Percentiles rank a stretch among this genome's conserved stretches.
Conservation (phyloP, 2,329 filamentous ascomycete genomes). For the Immersiporthe knoxdaviesiana region DNA sequence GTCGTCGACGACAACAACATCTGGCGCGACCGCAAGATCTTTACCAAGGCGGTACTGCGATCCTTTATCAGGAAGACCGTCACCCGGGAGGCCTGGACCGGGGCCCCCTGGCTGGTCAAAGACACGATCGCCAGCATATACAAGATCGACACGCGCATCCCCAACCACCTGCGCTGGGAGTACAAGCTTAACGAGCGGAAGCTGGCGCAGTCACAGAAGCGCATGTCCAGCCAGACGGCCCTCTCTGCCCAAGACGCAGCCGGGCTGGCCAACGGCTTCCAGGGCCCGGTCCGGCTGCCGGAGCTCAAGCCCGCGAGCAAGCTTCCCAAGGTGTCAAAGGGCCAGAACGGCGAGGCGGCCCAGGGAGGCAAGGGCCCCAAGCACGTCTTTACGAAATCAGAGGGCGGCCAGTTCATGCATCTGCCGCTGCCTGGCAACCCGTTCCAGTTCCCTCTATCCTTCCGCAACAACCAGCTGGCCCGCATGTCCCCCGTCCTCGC, state of each 20-base stretch:
- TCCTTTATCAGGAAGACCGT: constrained; percentile 96
- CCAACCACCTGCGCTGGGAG: constrained; percentile 79
- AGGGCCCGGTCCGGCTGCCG: constrained; percentile 63
- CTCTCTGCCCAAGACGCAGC: constrained; percentile 48
- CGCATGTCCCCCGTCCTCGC: constrained; percentile 43
- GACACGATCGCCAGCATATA: constrained; percentile 80
- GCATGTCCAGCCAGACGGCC: constrained; percentile 44
- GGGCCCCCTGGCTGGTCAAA: constrained; percentile 96
- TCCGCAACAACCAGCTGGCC: constrained; percentile 48
- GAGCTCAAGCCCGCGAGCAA: constrained; percentile 76
- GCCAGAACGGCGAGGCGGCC: constrained; percentile 44
- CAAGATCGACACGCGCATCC: constrained; percentile 85
- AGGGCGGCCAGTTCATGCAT: constrained; percentile 44
- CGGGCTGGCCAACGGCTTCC: constrained; percentile 40
- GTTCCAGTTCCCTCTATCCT: constrained; percentile 49
- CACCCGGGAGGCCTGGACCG: constrained; percentile 88
- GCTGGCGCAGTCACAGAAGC: constrained; percentile 68
- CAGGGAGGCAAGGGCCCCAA: constrained; percentile 43
- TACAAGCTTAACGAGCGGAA: constrained; percentile 78
- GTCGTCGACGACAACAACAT: constrained; percentile 82
- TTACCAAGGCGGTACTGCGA: constrained; percentile 91
- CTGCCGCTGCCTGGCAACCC: constrained; percentile 50
- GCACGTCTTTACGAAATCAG: constrained; percentile 40
- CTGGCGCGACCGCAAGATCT: constrained; percentile 83
- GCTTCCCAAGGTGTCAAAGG: constrained; percentile 68